Conservation (phyloP, 257 asterid genomes). For the Jacaranda copaia region DNA sequence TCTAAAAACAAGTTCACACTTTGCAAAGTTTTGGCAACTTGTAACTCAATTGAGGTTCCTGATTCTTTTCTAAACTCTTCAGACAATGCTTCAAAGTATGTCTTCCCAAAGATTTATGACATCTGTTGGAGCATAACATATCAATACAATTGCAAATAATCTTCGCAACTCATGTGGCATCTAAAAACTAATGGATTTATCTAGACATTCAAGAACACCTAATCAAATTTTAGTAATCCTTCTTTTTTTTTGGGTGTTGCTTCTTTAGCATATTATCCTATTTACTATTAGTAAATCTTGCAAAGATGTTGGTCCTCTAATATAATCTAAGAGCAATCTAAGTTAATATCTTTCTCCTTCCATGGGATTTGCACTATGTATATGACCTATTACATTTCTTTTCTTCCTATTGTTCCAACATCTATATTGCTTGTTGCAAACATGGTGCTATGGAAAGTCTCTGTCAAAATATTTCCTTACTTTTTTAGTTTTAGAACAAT, state of each 20-base stretch:
- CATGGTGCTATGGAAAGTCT: conserved; percentile 3
- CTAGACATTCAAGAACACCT: background rate
- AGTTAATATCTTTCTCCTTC: too few species aligned
- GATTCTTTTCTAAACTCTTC: conserved; percentile 17
- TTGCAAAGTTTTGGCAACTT: too few species aligned
- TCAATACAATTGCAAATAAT: conserved; percentile 13
- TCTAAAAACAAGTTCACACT: too few species aligned
- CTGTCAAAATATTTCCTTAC: background rate
- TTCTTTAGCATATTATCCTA: background rate
- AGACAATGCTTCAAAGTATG: conserved; percentile 14
- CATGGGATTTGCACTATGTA: background rate
- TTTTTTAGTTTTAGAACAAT: background rate
- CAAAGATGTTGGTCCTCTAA: conserved; percentile 13
- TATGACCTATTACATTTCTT: conserved; percentile 5
- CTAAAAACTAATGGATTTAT: conserved; percentile 18
- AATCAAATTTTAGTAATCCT: conserved; percentile 29
- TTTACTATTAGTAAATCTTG: conserved; percentile 10
- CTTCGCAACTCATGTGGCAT: conserved; percentile 2
- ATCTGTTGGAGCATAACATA: conserved; percentile 9
- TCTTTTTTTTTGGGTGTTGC: conserved; percentile 15
- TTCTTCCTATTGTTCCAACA: background rate
- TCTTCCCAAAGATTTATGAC: conserved; percentile 9
- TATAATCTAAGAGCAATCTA: conserved; percentile 15
- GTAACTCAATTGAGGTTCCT: too few species aligned
- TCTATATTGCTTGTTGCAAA: background rate